These are phyloP conservation scores for Pythium vanterpoolii DNA, from an alignment of 352 stramenopile genomes.

Conservation along the genomic window DNA sequence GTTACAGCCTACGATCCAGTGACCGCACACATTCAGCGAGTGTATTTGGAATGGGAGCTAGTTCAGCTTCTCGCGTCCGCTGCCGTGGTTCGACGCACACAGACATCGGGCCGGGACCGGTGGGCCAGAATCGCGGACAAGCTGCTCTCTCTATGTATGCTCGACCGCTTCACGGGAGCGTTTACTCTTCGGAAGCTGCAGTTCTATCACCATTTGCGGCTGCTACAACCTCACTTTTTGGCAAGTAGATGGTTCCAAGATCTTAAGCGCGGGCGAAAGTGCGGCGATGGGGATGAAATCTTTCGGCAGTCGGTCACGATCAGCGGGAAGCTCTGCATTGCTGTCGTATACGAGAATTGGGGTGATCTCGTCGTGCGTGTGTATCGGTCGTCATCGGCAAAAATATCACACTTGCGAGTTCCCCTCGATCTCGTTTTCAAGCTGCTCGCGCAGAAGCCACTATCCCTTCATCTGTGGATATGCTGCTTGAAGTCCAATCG, in stretches of 20 bases:
- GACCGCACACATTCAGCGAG: constrained; percentile 31
- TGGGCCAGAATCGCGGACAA: constrained; percentile 34
- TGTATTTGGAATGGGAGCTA: constrained; percentile 74
- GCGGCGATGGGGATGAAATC: constrained; percentile 66
- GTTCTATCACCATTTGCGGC: constrained; percentile 62
- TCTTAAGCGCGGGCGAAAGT: constrained; percentile 48
- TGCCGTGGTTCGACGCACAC: constrained; percentile 3
- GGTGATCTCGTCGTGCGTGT: constrained; percentile 56
- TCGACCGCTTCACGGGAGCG: constrained; percentile 69
- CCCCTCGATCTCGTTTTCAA: constrained; percentile 33
- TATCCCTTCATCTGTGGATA: constrained; percentile 59
- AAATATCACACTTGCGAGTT: constrained; percentile 33
- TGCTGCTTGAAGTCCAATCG: constrained; percentile 68
- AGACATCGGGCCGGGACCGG: constrained; percentile 14
- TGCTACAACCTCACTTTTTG: constrained; percentile 47
- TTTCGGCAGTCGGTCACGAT: constrained; percentile 51
- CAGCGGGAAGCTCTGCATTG: constrained; percentile 44
- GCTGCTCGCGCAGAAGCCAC: constrained; percentile 34
- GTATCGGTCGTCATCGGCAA: constrained; percentile 41
- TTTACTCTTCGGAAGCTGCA: constrained; percentile 67
- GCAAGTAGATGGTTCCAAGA: constrained; percentile 64
- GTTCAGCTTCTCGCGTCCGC: constrained; percentile 43
- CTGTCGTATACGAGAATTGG: constrained; percentile 76
- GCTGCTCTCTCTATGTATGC: constrained; percentile 48
- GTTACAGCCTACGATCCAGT: constrained; percentile 55